Base-by-base conservation (phyloP, 768 basidiomycete genomes). In the Termitomyces sp. region DNA sequence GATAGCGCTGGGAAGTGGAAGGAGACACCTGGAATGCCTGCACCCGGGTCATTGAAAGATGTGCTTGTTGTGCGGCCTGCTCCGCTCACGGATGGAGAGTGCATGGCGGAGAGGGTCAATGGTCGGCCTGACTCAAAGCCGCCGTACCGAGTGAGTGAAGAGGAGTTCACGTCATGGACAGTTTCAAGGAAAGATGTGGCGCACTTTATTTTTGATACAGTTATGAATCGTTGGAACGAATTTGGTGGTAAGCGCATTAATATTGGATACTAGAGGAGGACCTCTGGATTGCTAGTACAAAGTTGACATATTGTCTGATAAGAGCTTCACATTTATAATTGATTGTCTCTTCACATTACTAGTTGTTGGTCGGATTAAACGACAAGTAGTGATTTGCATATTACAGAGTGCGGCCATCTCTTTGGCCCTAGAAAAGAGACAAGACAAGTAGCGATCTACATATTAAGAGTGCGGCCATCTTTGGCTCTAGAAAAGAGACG, bases 141-240 rank as follows among this genome's bases (percentile, higher is more conserved):
- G 33, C 51, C 75, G 0, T 88, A 87, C 67, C 65, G 73, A 22
- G 76, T 77, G 11, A 72, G 70, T 13, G 80, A 76, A 34, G 72
- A 67, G 18, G 76, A 82, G n/a, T 12, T 82, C 12, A 67, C 69
- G 3, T 73, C 73, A 4, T 88, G 77, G 65, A 79, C 78, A n/a
- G 66, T 89, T 4, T 85, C 86, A 39, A 76, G 87, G 65, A 76
- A 73, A 63, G 87, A 89, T 65, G 83, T 86, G 2, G 84, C 81
- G 0, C 85, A 88, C 72, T 88, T 88, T 68, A 65, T 89, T 15
- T 80, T 76, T 4, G 79, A 86, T 50, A 75, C 70, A 0, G 63
- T 78, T 20, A 44, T 76, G 22, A 70, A 72, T 52, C 66, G 76
- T 20, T 86, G 87, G 88, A 66, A 75, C 7, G 73, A 82, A 54